phyloP scores from a whole-genome alignment of 306 rosid genomes.

The Ammopiptanthus mongolicus region DNA sequence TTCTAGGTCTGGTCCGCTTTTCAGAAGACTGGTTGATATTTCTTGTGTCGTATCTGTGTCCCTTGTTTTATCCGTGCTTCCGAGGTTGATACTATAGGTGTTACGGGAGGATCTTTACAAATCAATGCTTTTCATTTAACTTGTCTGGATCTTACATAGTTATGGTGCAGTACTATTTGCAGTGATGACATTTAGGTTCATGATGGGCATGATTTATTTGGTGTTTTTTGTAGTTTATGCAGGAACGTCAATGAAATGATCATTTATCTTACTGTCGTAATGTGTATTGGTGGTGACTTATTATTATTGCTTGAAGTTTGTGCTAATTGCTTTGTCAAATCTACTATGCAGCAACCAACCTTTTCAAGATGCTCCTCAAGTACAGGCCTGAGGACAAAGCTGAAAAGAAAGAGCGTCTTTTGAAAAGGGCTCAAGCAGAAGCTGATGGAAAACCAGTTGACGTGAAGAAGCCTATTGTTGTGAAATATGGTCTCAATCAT shows the following conservation, averaged over 20 bases:
- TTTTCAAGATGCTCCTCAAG: slow-evolving; percentile 77
- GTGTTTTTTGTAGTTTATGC: neutral
- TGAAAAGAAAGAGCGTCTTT: slow-evolving; percentile 66
- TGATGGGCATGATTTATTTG: neutral
- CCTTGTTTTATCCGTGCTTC: no score
- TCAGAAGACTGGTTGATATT: no score
- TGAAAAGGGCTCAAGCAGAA: slow-evolving; percentile 77
- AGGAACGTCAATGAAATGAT: neutral
- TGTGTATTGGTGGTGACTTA: neutral
- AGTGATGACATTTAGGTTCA: neutral
- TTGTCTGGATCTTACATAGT: neutral
- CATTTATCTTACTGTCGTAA: neutral
- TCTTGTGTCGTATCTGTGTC: no score
- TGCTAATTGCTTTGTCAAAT: neutral
- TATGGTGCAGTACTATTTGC: neutral
- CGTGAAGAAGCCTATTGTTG: slow-evolving; percentile 65
- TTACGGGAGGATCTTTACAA: neutral
- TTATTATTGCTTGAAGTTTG: neutral
- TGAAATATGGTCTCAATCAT: slow-evolving; percentile 80
- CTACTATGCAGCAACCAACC: slow-evolving; percentile 47
- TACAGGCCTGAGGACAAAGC: slow-evolving; percentile 79
- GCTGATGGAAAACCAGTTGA: slow-evolving; percentile 60
- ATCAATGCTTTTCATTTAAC: neutral
- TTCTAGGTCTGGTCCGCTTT: no score
- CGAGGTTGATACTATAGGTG: no score